Evolutionary conservation across 306 rosid species (phyloP), one percentile per base, ranked within the genome.

Genomic region (Prunus fruticosa): DNA sequence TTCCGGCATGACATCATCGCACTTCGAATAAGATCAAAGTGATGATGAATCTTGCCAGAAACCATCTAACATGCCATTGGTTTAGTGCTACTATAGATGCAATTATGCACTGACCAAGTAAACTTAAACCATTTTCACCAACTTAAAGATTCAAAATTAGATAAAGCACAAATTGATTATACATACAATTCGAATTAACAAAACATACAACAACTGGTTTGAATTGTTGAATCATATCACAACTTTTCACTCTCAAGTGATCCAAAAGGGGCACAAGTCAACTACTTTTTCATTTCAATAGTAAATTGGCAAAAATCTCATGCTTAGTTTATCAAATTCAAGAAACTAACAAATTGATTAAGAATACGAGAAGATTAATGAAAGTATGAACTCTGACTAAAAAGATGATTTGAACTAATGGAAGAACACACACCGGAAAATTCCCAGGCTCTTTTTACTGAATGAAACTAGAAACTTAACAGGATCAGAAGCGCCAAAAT

Each of bases 391-490:
- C 43, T 38, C 9, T 38, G 2, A 38, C 43, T 38, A 38, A 38
- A 38, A 7, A 5, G 0, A 38, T 38, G 0, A 38, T 38, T 38
- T 38, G 0, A 6, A 38, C 9, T 1, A 38, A 34, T 34, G 9
- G 43, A 34, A 34, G 43, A 38, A 38, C 9, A 18, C 70, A 57
- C 9, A 73, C 79, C 75, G 20, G 85, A 78, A 56, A 70, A 81
- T 51, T 71, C 67, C 73, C 72, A 80, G 11, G 84, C 71, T 76
- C 72, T 78, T 67, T 22, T 30, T 16, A 34, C 16, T 60, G 71
- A 67, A 23, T 52, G 70, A 69, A 80, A 61, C 67, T 63, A 12
- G 41, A 22, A 6, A 6, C 16, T 2, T 56, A 12, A 13, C 81
- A 18, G 23, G 69, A 83, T 56, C 38, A 82, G 79, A 49, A 72